Percentiles rank a stretch among this genome's conserved stretches.
phyloP scores from a whole-genome alignment of 495 filamentous ascomycete genomes.

The Penicillium lagena region DNA sequence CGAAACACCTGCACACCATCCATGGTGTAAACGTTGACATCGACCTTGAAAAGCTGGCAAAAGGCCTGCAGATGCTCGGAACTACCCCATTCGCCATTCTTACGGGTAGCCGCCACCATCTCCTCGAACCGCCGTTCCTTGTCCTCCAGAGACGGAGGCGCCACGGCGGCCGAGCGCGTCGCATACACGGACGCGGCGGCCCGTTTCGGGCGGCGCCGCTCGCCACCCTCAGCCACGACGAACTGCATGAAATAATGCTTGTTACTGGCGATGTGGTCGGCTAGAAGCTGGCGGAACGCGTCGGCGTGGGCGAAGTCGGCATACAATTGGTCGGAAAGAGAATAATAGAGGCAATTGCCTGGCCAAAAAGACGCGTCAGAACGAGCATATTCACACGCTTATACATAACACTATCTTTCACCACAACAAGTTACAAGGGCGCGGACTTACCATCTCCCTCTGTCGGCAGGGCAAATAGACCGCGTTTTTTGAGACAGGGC shows the following conservation, averaged over 20 bases:
- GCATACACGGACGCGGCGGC: constrained; percentile 39
- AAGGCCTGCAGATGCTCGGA: constrained; percentile 70
- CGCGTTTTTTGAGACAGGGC: constrained; percentile 29
- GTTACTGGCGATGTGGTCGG: constrained; percentile 57
- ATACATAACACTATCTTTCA: background rate
- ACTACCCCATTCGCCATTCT: constrained; percentile 61
- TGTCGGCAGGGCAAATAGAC: constrained; percentile 37
- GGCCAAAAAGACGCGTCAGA: constrained; percentile 14
- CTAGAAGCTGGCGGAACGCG: constrained; percentile 53
- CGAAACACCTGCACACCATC: constrained; percentile 36
- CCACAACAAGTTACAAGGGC: background rate
- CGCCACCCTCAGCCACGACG: constrained; percentile 53
- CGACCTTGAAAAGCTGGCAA: constrained; percentile 50
- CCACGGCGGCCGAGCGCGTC: constrained; percentile 29
- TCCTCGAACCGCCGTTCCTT: constrained; percentile 57
- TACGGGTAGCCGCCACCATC: constrained; percentile 55
- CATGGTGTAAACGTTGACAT: constrained; percentile 60
- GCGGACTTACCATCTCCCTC: constrained; percentile 37
- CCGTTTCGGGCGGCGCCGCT: constrained; percentile 58
- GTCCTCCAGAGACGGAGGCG: constrained; percentile 45
- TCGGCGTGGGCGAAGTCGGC: constrained; percentile 53
- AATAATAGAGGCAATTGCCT: constrained; percentile 77
- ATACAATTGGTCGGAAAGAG: constrained; percentile 68
- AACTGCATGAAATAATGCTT: constrained; percentile 61
- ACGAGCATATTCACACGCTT: background rate